Evolutionary conservation across 495 filamentous ascomycete genomes (phyloP), one percentile per base, ranked within the genome.

Genomic region (Talaromyces trachyspermus): DNA sequence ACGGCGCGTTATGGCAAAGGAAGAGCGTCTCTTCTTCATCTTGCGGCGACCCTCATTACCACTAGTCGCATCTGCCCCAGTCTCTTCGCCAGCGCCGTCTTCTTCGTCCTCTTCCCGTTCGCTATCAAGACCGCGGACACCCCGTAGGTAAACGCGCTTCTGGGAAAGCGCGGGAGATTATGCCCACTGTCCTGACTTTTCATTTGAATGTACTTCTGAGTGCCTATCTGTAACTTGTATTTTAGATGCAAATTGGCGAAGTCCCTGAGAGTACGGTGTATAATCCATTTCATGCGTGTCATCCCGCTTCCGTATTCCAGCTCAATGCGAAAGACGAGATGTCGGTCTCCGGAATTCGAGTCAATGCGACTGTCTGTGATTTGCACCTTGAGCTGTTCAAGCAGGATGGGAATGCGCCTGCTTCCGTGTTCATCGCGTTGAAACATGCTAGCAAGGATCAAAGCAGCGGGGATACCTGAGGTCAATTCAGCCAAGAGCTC

Each of bases 281-380:
- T 89, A 40, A 88, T 82, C 92, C 92, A 99, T 55, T 89, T 90
- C 92, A 99, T 97, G 43, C 94, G 76, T 20, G 89, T 95, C 47
- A 91, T 79, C 3, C 94, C 92, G 57, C 84, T 96, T 4, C 92
- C 92, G 65, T 99, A 99, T 61, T 99, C 92, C 33, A 99, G 66
- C 49, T 95, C 88, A 40, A 99, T 89, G 23, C 84, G 80, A 59
- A 99, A 95, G 3, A 89, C 74, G 52, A 85, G 73, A 64, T 96
- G 94, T 15, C 89, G 76, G 62, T 91, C 87, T 49, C 80, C 83
- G 15, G 80, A 68, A 35, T 76, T 64, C 12, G 69, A 70, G 47
- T 75, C 77, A 30, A 78, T 74, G n/a, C 78, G 78, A 55, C 86
- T 94, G 55, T 95, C 88, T 10, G 77, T 81, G 32, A 99, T 83